Evolutionary conservation across 805 yeast species (phyloP).

Genomic region (Tetrapisispora phaffii): DNA sequence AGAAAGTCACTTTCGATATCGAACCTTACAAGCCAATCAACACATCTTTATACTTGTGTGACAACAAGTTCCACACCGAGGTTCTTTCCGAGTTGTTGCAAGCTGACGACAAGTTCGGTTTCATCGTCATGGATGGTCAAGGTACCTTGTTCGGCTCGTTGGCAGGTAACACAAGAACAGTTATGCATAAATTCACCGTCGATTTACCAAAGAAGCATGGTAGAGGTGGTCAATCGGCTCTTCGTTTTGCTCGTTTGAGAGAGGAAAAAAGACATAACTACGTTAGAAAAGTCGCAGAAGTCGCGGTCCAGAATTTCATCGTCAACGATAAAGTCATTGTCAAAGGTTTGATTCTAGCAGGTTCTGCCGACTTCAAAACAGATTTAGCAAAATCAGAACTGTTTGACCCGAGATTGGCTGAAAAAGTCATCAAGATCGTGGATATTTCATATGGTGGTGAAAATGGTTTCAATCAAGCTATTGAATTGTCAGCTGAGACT

Average conservation of each 20-base stretch:
- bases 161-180: constrained; percentile 94
- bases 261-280: constrained; percentile 98
- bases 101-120: constrained; percentile 93
- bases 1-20: constrained; percentile 91
- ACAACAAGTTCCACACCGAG: constrained; percentile 96
- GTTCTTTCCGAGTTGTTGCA: constrained; percentile 89
- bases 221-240: constrained; percentile 99
- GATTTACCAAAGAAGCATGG: constrained; percentile 99
- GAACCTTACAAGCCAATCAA: constrained; percentile 99
- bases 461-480: constrained; percentile 98
- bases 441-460: constrained; percentile 99
- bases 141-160: constrained; percentile 93
- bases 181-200: constrained; percentile 89
- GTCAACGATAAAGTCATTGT: constrained; percentile 91
- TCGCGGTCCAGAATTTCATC: constrained; percentile 93
- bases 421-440: constrained; percentile 82
- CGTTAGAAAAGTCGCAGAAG: constrained; percentile 96
- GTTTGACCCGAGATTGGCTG: constrained; percentile 81
- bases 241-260: constrained; percentile 97
- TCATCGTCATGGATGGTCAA: constrained; percentile 98
- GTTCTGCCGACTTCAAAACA: constrained; percentile 97
- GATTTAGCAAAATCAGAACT: constrained; percentile 88
- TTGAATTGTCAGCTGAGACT: constrained; percentile 94
- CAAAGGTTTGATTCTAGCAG: constrained; percentile 91
- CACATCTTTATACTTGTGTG: constrained; percentile 93